Evolutionary conservation across 495 filamentous ascomycete genomes (phyloP).

Genomic region (Delitschia confertaspora): DNA sequence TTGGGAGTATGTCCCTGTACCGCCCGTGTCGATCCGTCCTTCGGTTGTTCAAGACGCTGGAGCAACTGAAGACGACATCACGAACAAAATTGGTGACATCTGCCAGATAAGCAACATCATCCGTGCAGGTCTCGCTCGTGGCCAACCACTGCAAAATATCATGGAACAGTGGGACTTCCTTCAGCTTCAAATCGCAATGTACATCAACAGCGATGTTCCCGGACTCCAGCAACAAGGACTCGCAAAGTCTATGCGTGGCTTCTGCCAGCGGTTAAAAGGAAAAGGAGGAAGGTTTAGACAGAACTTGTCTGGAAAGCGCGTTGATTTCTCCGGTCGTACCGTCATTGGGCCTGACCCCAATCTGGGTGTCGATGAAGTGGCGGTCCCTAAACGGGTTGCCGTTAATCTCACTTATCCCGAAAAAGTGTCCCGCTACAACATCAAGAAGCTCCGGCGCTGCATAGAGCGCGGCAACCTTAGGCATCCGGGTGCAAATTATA

Average conservation of each 20-base stretch:
- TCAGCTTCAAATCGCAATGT: conserved; percentile 88
- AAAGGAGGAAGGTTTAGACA: conserved; percentile 97
- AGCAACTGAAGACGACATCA: conserved; percentile 93
- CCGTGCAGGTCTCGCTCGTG: conserved; percentile 66
- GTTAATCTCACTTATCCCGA: conserved; percentile 95
- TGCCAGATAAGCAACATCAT: conserved; percentile 79
- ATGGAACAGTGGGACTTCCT: conserved; percentile 99
- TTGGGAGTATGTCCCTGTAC: conserved; percentile 92
- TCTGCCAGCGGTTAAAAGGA: conserved; percentile 90
- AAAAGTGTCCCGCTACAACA: conserved; percentile 70
- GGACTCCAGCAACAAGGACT: conserved; percentile 68
- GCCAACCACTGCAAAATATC: conserved; percentile 72
- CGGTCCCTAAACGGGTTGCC: conserved; percentile 78
- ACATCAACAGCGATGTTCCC: conserved; percentile 95
- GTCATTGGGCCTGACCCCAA: conserved; percentile 98
- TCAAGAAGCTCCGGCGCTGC: conserved; percentile 63
- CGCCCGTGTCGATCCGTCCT: conserved; percentile 85
- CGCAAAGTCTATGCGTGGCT: conserved; percentile 77
- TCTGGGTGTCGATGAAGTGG: conserved; percentile 85
- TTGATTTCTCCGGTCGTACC: conserved; percentile 94
- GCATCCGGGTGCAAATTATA: conserved; percentile 79
- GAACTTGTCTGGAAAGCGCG: conserved; percentile 94
- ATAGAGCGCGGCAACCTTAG: conserved; percentile 62
- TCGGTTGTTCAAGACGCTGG: conserved; percentile 85
- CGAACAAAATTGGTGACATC: conserved; percentile 89